Conservation (phyloP, 176 grass and related monocot species). For the Oryza officinalis region DNA sequence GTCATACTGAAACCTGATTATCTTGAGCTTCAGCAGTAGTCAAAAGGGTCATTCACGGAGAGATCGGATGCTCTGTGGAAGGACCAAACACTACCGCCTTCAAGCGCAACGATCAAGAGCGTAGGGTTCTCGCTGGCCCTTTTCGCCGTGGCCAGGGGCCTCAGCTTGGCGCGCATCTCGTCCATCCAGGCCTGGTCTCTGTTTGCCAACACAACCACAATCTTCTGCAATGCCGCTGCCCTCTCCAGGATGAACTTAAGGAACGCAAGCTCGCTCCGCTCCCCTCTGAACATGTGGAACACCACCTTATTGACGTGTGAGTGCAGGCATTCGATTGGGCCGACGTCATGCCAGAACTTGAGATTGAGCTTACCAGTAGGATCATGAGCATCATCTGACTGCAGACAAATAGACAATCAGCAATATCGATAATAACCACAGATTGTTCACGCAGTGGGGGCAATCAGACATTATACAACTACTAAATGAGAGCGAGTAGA, state of each 20-base stretch:
- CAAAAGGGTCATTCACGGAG: slow-evolving; percentile 43
- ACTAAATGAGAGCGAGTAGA: background rate
- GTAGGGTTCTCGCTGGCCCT: slow-evolving; percentile 29
- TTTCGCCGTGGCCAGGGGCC: slow-evolving; percentile 15
- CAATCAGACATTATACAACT: background rate
- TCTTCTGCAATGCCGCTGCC: slow-evolving; percentile 23
- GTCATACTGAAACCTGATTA: background rate
- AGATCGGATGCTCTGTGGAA: slow-evolving; percentile 43
- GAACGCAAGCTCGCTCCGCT: slow-evolving; percentile 31
- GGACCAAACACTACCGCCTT: slow-evolving; percentile 21
- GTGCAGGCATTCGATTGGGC: slow-evolving; percentile 30
- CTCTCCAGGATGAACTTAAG: slow-evolving; percentile 44
- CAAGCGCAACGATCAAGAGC: slow-evolving; percentile 22
- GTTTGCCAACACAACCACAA: slow-evolving; percentile 42
- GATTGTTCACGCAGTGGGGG: background rate
- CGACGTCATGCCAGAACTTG: slow-evolving; percentile 48
- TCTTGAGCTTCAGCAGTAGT: slow-evolving; percentile 33
- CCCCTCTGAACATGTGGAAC: slow-evolving; percentile 32
- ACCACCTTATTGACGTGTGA: slow-evolving; percentile 41
- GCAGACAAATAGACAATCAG: slow-evolving; percentile 2
- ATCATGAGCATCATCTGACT: slow-evolving; percentile 36
- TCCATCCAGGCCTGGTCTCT: slow-evolving; percentile 28
- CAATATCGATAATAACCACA: background rate
- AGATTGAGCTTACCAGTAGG: slow-evolving; percentile 45
- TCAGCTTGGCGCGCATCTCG: slow-evolving; percentile 29